Percentiles rank a stretch among this genome's conserved stretches.
Evolutionary conservation across 2,329 filamentous ascomycete species (phyloP).

Genomic region (Talaromyces sp.): DNA sequence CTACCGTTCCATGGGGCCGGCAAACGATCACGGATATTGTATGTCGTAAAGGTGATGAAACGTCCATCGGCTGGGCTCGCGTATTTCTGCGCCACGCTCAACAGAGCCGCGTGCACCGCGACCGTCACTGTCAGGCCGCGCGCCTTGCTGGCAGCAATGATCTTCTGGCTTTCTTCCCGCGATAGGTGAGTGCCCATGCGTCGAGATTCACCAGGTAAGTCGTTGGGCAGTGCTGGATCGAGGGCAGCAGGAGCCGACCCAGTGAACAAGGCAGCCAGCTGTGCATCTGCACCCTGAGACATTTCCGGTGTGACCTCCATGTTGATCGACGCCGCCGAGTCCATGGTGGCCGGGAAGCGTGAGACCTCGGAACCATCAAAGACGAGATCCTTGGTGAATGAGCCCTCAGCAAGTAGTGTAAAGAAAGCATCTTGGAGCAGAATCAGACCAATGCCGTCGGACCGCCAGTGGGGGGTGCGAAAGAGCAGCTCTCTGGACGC

Average conservation of each 20-base stretch:
- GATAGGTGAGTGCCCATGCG: background rate
- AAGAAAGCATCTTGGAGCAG: slow-evolving; percentile 19
- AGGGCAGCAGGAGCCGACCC: background rate
- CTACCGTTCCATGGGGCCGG: background rate
- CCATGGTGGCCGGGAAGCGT: background rate
- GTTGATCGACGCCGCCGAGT: background rate
- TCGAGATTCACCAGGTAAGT: background rate
- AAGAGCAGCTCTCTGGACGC: slow-evolving; percentile 9
- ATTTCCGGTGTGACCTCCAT: background rate
- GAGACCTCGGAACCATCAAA: background rate
- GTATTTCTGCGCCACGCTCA: background rate
- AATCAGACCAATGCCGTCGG: slow-evolving; percentile 25
- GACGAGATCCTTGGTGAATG: background rate
- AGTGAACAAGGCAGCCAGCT: background rate
- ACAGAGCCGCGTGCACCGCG: slow-evolving; percentile 1
- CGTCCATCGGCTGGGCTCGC: background rate
- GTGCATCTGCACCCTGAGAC: background rate
- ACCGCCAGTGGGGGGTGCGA: slow-evolving; percentile 25
- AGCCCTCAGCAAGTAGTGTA: slow-evolving; percentile 10
- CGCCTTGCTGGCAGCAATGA: slow-evolving; percentile 1
- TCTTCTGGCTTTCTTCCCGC: background rate
- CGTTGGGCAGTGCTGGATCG: background rate
- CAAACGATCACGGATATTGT: background rate
- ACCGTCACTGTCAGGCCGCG: slow-evolving; percentile 1
- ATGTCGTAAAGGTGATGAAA: background rate